Conservation (phyloP, 202 grass and related monocot species). For the Schoenoplectus tabernaemontani region DNA sequence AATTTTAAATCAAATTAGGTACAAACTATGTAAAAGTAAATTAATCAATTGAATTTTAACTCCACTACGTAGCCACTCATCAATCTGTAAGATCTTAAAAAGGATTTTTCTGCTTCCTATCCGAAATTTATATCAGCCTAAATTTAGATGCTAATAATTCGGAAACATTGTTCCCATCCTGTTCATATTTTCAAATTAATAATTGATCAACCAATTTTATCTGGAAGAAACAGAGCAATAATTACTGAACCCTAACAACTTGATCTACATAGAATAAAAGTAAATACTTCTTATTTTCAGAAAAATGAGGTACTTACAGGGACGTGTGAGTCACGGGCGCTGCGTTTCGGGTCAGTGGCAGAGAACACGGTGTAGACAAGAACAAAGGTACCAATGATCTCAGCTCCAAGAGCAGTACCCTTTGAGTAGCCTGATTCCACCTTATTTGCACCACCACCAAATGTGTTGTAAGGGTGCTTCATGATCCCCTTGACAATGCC, state of each 20-base stretch:
- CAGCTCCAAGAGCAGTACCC: conserved; percentile 50
- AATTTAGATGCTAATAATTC: background rate
- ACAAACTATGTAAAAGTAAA: background rate
- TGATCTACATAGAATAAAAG: background rate
- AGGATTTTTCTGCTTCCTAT: background rate
- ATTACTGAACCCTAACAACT: background rate
- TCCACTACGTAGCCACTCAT: background rate
- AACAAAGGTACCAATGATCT: conserved; percentile 78
- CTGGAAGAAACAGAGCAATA: no score
- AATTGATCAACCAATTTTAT: no score
- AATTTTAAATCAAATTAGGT: background rate
- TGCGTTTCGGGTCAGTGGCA: conserved; percentile 69
- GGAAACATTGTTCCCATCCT: no score
- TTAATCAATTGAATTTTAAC: background rate
- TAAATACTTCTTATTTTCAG: background rate
- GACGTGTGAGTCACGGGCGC: conserved; percentile 50
- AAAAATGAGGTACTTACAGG: conserved; percentile 20
- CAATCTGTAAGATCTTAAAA: background rate
- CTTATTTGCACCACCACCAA: conserved; percentile 52
- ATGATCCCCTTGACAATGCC: conserved; percentile 54
- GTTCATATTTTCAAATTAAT: no score
- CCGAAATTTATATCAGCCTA: background rate
- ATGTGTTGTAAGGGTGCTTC: conserved; percentile 28
- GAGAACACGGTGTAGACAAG: conserved; percentile 83
- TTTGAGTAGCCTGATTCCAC: conserved; percentile 35